phyloP scores from a whole-genome alignment of 2,329 filamentous ascomycete species.

The Proliferodiscus dingleyae region DNA sequence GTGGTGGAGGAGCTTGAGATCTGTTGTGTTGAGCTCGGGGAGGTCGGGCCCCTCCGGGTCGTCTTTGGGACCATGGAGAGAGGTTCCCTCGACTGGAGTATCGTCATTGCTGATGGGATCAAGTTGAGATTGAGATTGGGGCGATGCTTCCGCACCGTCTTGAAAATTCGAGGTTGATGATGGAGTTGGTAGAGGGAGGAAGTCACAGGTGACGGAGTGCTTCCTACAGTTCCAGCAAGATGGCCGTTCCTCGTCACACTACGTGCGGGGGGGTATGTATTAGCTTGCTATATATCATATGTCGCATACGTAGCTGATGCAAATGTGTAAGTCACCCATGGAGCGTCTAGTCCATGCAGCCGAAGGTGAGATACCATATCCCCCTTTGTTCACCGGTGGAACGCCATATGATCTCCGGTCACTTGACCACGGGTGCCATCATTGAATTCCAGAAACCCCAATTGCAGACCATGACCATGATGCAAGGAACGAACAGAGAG shows the following conservation, averaged over 20 bases:
- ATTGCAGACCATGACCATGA: too few relatives aligned
- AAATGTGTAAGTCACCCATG: neutral
- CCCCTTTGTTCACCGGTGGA: too few relatives aligned
- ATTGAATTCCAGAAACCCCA: too few relatives aligned
- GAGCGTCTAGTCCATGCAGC: too few relatives aligned
- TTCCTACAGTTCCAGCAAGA: conserved; percentile 36
- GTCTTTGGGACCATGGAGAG: neutral
- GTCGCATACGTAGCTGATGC: too few relatives aligned
- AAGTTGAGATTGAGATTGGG: conserved; percentile 1
- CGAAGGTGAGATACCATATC: too few relatives aligned
- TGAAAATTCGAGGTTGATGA: neutral
- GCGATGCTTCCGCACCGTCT: neutral
- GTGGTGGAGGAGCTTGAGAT: conserved; percentile 19
- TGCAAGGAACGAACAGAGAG: neutral
- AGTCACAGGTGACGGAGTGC: conserved; percentile 35
- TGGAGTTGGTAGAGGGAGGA: conserved; percentile 8
- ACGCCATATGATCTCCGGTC: too few relatives aligned
- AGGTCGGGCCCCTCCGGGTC: neutral
- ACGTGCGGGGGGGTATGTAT: neutral
- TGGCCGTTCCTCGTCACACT: conserved; percentile 37
- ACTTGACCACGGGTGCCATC: neutral
- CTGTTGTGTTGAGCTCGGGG: conserved; percentile 31
- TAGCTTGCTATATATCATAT: too few relatives aligned
- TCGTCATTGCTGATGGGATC: conserved; percentile 1
- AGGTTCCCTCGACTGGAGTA: conserved; percentile 1